These are phyloP conservation scores for Trichoderma arundinaceum DNA, from an alignment of 2,329 filamentous ascomycete genomes.

Conservation along the genomic window DNA sequence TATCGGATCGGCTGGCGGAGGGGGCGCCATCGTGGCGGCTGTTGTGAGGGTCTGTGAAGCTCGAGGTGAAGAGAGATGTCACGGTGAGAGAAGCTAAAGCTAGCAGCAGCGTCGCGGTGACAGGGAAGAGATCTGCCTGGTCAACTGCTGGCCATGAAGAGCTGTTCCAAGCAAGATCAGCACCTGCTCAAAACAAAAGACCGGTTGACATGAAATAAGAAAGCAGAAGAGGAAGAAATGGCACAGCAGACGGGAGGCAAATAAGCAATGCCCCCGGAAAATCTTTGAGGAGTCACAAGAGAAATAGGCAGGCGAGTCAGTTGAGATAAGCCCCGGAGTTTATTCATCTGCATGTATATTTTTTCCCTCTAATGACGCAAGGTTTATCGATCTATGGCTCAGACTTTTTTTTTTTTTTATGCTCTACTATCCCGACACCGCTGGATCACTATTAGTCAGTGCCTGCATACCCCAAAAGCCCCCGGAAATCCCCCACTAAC, in stretches of 20 bases:
- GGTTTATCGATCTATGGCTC: background rate
- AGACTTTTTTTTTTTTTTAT: background rate
- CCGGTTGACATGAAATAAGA: background rate
- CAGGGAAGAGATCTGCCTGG: background rate
- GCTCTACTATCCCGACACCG: constrained; percentile 8
- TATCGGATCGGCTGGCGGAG: constrained; percentile 6
- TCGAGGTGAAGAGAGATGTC: background rate
- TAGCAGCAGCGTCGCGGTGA: background rate
- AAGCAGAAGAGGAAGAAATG: background rate
- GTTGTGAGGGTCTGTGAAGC: background rate
- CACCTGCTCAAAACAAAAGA: background rate
- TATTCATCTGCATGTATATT: background rate
- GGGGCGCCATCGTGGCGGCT: constrained; percentile 19
- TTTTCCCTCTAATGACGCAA: constrained; percentile 2
- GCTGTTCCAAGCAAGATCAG: background rate
- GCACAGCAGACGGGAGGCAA: constrained; percentile 1
- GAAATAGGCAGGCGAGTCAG: constrained; percentile 5
- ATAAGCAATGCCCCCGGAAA: background rate
- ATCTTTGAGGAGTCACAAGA: constrained; percentile 6
- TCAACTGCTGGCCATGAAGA: constrained; percentile 21
- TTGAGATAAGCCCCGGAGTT: constrained; percentile 17
- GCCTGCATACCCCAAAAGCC: constrained; percentile 7
- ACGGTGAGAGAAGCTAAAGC: too few relatives aligned
- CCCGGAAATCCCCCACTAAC: constrained; percentile 21
- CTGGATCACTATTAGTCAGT: constrained; percentile 11